Percentiles rank a stretch among this genome's conserved stretches.
These are phyloP conservation scores for Dryas drummondii DNA, from an alignment of 306 rosid species.

Conservation along the genomic window DNA sequence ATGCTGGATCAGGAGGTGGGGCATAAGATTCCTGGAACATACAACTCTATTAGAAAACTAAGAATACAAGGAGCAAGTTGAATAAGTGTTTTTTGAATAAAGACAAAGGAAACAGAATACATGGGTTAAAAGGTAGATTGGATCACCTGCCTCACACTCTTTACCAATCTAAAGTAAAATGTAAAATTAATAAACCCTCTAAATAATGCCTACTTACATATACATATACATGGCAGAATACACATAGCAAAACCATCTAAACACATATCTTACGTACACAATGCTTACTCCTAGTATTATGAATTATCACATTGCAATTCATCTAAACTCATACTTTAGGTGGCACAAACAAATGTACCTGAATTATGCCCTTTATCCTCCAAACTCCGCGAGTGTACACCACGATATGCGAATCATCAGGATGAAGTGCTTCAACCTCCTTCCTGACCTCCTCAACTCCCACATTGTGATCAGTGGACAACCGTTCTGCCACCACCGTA, in stretches of 20 bases:
- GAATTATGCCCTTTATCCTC: slow-evolving; percentile 98
- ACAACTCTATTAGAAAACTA: slow-evolving; percentile 13
- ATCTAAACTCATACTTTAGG: background rate
- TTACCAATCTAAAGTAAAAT: background rate
- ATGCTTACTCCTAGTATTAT: background rate
- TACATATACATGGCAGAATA: background rate
- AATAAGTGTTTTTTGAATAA: background rate
- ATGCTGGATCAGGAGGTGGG: slow-evolving; percentile 15
- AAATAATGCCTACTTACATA: too few relatives aligned
- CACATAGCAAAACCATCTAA: background rate
- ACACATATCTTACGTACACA: background rate
- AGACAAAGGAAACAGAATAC: background rate
- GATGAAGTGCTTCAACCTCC: slow-evolving; percentile 91
- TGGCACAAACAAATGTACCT: slow-evolving; percentile 44
- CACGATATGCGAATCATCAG: slow-evolving; percentile 82
- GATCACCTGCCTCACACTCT: too few relatives aligned
- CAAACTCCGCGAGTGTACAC: slow-evolving; percentile 80
- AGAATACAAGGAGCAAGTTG: background rate
- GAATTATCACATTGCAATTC: background rate
- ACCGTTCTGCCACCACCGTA: slow-evolving; percentile 63
- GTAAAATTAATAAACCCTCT: background rate
- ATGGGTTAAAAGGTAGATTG: too few relatives aligned
- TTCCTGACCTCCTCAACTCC: slow-evolving; percentile 84
- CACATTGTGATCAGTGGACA: slow-evolving; percentile 93
- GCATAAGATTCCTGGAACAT: slow-evolving; percentile 22